phyloP scores from a whole-genome alignment of 495 filamentous ascomycete genomes.

The Penicilliopsis zonata region DNA sequence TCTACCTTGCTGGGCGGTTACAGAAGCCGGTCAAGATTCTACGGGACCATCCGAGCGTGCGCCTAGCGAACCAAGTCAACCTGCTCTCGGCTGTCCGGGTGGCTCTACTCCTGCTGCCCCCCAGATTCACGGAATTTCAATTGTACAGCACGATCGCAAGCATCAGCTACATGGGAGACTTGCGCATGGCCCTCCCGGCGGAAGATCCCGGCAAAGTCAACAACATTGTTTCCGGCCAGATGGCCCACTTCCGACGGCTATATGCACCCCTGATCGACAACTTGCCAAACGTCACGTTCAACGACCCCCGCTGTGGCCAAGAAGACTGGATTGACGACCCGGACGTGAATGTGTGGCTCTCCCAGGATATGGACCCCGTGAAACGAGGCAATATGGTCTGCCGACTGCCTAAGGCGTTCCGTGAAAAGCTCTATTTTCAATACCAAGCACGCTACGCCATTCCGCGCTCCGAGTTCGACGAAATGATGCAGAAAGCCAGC shows the following conservation, averaged over 20 bases:
- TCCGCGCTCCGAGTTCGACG: conserved; percentile 67
- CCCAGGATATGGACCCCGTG: conserved; percentile 83
- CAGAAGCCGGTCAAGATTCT: conserved; percentile 98
- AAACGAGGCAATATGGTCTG: conserved; percentile 93
- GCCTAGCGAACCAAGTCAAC: conserved; percentile 90
- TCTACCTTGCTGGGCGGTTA: conserved; percentile 87
- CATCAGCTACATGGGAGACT: conserved; percentile 88
- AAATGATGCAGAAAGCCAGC: conserved; percentile 64
- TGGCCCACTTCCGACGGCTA: conserved; percentile 78
- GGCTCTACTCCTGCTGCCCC: conserved; percentile 73
- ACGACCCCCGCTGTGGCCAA: conserved; percentile 50
- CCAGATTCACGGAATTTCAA: conserved; percentile 72
- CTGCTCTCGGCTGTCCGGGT: conserved; percentile 83
- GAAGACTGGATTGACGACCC: conserved; percentile 56
- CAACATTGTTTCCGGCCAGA: conserved; percentile 87
- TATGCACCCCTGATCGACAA: conserved; percentile 82
- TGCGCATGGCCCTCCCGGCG: conserved; percentile 75
- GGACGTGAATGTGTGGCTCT: conserved; percentile 45
- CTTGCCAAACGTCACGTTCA: conserved; percentile 76
- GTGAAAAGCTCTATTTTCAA: conserved; percentile 80
- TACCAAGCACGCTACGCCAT: conserved; percentile 86
- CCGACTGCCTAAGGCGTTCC: conserved; percentile 76
- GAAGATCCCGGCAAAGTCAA: conserved; percentile 88
- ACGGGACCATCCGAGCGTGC: conserved; percentile 80
- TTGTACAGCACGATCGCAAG: conserved; percentile 82